Evolutionary conservation across 768 basidiomycete genomes (phyloP).

Genomic region (Pilatotrama ljubarskyi): DNA sequence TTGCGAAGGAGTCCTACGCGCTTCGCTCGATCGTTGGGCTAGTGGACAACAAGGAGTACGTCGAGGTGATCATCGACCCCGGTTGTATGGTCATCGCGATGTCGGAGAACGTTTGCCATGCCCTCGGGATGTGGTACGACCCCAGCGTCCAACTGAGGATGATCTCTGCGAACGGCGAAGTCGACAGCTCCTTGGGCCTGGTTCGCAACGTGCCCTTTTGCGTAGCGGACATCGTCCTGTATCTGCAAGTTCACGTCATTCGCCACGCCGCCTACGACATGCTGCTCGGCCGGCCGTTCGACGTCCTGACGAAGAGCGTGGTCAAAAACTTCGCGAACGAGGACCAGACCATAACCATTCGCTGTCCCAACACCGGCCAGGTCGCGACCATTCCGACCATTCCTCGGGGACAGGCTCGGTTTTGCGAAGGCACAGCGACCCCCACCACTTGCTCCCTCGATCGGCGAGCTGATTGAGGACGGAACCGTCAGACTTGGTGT

Average conservation of each 20-base stretch:
- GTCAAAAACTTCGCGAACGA: constrained; percentile 5
- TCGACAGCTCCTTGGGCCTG: constrained; percentile 12
- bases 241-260: constrained; percentile 8
- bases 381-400: constrained; percentile 3
- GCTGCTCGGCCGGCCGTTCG: constrained; percentile 9
- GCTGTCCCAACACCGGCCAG: constrained; percentile 13
- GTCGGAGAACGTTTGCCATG: constrained; percentile 20
- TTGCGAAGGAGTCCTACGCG: constrained; percentile 5
- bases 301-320: constrained; percentile 8
- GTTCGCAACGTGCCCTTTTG: background rate
- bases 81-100: constrained; percentile 12
- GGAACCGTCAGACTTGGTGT: background rate
- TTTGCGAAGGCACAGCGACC: background rate
- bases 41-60: constrained; percentile 12
- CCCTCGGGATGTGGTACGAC: constrained; percentile 6
- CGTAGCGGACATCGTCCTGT: background rate
- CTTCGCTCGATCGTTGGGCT: constrained; percentile 13
- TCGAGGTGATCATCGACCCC: constrained; percentile 22
- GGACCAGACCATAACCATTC: constrained; percentile 10
- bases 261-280: constrained; percentile 9
- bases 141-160: constrained; percentile 3
- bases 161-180: constrained; percentile 11
- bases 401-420: constrained; percentile 1
- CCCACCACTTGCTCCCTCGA: background rate
- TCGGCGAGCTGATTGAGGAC: background rate